Percentiles rank a stretch among this genome's conserved stretches.
Evolutionary conservation across 2,329 filamentous ascomycete genomes (phyloP).

Genomic region (Exophiala sideris): DNA sequence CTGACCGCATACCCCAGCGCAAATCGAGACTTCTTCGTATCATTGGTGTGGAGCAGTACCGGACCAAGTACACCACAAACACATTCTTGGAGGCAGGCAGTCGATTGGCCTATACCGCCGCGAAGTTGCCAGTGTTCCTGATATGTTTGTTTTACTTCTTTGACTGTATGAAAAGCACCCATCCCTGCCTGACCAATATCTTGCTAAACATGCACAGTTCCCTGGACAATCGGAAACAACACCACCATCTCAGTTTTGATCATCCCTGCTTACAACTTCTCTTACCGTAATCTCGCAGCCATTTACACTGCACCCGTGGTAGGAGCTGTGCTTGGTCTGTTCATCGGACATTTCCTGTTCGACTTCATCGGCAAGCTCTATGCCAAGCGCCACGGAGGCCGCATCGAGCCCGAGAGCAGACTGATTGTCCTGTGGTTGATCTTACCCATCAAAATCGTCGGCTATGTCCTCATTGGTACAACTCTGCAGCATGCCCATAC

Average conservation of each 20-base stretch:
- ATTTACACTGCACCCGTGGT: conserved; percentile 57
- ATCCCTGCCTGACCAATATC: conserved; percentile 35
- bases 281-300: conserved; percentile 46
- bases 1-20: conserved; percentile 19
- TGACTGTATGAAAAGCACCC: conserved; percentile 24
- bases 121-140: conserved; percentile 32
- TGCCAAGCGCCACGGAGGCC: conserved; percentile 46
- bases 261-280: conserved; percentile 48
- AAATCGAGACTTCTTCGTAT: conserved; percentile 29
- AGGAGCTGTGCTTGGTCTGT: conserved; percentile 50
- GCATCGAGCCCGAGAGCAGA: conserved; percentile 55
- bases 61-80: conserved; percentile 35
- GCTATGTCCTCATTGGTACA: conserved; percentile 31
- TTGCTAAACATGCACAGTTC: conserved; percentile 45
- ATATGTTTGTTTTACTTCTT: conserved; percentile 34
- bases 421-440: conserved; percentile 48
- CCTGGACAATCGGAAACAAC: conserved; percentile 52
- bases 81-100: conserved; percentile 41
- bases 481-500: conserved; percentile 22
- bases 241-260: conserved; percentile 53
- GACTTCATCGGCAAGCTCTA: conserved; percentile 48
- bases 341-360: conserved; percentile 54
- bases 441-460: conserved; percentile 46
- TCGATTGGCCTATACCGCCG: conserved; percentile 40
- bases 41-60: conserved; percentile 31